phyloP scores from a whole-genome alignment of 2,329 filamentous ascomycete genomes.

The Fusarium subglutinans region DNA sequence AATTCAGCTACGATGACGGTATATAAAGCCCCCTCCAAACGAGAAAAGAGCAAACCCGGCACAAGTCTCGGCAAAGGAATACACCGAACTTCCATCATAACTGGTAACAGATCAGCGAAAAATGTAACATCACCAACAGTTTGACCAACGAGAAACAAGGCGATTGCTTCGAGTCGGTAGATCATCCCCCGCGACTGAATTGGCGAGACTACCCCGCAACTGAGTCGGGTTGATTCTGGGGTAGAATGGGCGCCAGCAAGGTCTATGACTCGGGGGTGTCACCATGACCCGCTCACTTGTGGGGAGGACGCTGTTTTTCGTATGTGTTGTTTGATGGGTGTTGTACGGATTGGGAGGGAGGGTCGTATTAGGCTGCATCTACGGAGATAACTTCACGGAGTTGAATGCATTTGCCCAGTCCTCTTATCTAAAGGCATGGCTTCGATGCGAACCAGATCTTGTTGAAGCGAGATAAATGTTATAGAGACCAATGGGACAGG shows the following conservation, averaged over 20 bases:
- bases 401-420: not conserved
- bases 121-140: not conserved
- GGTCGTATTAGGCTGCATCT: not conserved
- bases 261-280: not conserved
- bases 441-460: not conserved
- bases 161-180: not conserved
- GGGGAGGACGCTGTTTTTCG: not conserved
- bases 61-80: not conserved
- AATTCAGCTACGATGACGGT: not conserved
- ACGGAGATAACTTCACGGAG: not conserved
- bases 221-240: not conserved
- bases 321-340: not conserved
- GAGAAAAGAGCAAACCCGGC: not conserved
- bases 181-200: slow-evolving; percentile 9
- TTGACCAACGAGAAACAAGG: not conserved
- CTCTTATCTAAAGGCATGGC: not conserved
- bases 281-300: not conserved
- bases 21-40: not conserved
- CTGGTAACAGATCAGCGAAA: not conserved
- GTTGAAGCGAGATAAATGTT: not conserved
- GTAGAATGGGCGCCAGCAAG: not conserved
- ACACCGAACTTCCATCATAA: not conserved
- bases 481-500: not conserved
- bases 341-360: not conserved
- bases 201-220: slow-evolving; percentile 1